phyloP scores from a whole-genome alignment of 2,329 filamentous ascomycete species.

The Biscogniauxia sp. region DNA sequence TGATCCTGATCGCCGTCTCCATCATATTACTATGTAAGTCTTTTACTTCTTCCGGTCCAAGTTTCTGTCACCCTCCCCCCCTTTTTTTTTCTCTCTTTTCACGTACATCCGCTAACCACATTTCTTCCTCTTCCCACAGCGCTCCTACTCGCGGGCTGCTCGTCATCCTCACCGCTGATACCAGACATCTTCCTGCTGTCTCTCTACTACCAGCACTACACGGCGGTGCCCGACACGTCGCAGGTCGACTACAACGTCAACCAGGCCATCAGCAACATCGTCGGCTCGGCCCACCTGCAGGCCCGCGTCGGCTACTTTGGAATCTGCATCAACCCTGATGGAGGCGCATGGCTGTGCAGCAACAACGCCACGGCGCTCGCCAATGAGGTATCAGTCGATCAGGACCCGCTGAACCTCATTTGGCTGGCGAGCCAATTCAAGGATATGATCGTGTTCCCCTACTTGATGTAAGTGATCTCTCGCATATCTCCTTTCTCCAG shows the following conservation, averaged over 20 bases:
- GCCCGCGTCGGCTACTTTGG: constrained; percentile 97
- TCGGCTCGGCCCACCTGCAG: constrained; percentile 77
- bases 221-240: constrained; percentile 75
- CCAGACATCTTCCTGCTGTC: constrained; percentile 96
- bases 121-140: constrained; percentile 50
- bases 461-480: constrained; percentile 70
- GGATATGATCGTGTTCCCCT: constrained; percentile 97
- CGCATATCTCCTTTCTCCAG: not conserved
- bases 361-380: constrained; percentile 95
- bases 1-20: constrained; percentile 91
- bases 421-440: constrained; percentile 98
- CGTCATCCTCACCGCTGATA: constrained; percentile 91
- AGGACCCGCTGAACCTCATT: constrained; percentile 94
- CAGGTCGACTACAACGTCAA: constrained; percentile 90
- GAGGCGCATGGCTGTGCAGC: constrained; percentile 89
- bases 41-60: not conserved
- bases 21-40: constrained; percentile 92
- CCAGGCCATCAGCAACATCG: constrained; percentile 84
- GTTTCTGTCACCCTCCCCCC: too few species aligned
- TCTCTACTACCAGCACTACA: constrained; percentile 91
- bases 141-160: constrained; percentile 90
- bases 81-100: too few species aligned
- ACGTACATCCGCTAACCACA: too few species aligned
- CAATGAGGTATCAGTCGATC: constrained; percentile 82
- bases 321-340: constrained; percentile 91